Evolutionary conservation across 2,329 filamentous ascomycete species (phyloP).

Genomic region (Colletotrichum sp.): DNA sequence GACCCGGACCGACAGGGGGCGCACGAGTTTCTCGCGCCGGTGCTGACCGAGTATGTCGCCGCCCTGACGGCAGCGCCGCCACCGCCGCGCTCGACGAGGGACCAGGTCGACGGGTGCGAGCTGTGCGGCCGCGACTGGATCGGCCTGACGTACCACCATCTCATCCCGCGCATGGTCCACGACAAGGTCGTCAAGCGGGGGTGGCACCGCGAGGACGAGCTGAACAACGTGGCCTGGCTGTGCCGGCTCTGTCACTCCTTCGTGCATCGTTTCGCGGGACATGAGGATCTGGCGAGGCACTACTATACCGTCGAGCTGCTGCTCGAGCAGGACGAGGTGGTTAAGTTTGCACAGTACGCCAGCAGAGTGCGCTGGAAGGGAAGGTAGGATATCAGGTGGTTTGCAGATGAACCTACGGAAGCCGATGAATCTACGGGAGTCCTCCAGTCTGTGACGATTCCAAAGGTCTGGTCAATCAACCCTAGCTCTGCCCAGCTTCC

Average conservation of each 20-base stretch:
- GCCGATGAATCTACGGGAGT: background rate
- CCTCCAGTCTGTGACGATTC: background rate
- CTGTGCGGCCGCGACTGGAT: slow-evolving; percentile 79
- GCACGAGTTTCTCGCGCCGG: slow-evolving; percentile 64
- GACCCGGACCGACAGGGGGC: slow-evolving; percentile 36
- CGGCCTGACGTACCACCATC: slow-evolving; percentile 81
- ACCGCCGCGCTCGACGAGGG: slow-evolving; percentile 62
- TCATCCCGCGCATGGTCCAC: slow-evolving; percentile 82
- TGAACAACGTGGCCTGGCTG: slow-evolving; percentile 86
- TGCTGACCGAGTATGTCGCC: slow-evolving; percentile 68
- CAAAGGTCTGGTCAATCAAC: background rate
- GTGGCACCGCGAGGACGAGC: slow-evolving; percentile 77
- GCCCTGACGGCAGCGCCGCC: slow-evolving; percentile 67
- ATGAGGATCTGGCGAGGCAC: slow-evolving; percentile 78
- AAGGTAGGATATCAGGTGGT: slow-evolving; percentile 10
- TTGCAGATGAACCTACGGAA: background rate
- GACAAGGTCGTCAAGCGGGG: slow-evolving; percentile 77
- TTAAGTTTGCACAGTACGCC: slow-evolving; percentile 76
- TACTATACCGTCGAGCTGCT: slow-evolving; percentile 78
- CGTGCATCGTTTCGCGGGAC: slow-evolving; percentile 76
- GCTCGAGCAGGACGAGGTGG: slow-evolving; percentile 73
- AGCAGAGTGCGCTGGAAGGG: slow-evolving; percentile 76
- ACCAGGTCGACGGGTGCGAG: slow-evolving; percentile 67
- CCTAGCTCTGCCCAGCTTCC: background rate
- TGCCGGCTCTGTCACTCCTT: slow-evolving; percentile 85